Base-by-base conservation (phyloP, 2,329 filamentous ascomycete species). In the Lanzia echinophila region DNA sequence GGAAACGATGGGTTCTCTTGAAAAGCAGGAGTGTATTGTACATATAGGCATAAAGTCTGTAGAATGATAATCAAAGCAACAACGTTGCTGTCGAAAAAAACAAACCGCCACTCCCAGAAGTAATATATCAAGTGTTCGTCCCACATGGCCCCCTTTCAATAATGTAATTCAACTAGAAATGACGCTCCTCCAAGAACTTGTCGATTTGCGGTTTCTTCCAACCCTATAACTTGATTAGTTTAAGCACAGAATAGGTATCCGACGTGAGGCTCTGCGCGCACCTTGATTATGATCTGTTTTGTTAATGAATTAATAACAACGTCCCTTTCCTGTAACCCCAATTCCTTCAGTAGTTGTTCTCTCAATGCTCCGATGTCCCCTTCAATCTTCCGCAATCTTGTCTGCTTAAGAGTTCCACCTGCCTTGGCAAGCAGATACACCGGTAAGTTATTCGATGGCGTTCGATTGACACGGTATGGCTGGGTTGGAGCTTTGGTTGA, bases 321-420 rank as follows among this genome's bases (percentile, higher is more conserved):
- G 13, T 79, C 73, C 47, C 75, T 66, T 36, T 63, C 67, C 22
- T 77, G 70, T 41, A 92, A 65, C 1, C 75, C 71, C 57, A 96
- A 69, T 11, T 75, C 78, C 19, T 71, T 66, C 36, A 75, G 72
- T 54, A 97, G 67, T 62, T 90, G 86, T 34, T 78, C 70, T 57
- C 81, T 76, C 59, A 97, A 68, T 3, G 74, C 78, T 32, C 74
- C 70, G 47, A 83, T 65, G 67, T 95, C 79, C 15, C 94, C 94
- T 54, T 89, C 83, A 47, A 92, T 79, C 71, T 88, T 90, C 69
- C 90, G 87, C 53, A 99, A 72, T 54, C 82, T 71, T 5, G 92
- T 95, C 64, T 87, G 72, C 63, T 83, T 81, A 66, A 84, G 77
- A 60, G 88, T 94, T 13, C 89, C 88, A 50, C 90, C 90, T 12